Evolutionary conservation across 1,139 yeast species (phyloP).

Genomic region (Diutina sp.): DNA sequence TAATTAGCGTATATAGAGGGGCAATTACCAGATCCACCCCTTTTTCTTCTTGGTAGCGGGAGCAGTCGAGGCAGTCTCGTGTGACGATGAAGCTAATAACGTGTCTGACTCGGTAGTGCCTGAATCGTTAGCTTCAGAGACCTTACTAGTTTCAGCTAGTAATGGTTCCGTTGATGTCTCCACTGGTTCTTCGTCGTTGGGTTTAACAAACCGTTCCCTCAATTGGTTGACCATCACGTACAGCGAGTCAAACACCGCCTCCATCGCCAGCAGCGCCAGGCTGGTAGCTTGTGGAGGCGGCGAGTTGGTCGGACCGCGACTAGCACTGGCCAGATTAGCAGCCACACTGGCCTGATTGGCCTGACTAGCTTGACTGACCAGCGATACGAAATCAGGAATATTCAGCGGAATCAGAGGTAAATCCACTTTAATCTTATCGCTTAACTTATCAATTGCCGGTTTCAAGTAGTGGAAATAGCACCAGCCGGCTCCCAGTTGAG

Average conservation of each 20-base stretch:
- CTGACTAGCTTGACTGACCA: neutral
- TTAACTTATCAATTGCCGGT: slow-evolving; percentile 11
- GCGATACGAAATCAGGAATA: neutral
- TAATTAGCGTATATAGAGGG: too few species aligned
- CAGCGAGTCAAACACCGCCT: neutral
- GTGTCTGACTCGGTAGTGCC: neutral
- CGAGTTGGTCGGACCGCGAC: neutral
- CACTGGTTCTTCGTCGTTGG: neutral
- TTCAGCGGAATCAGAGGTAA: neutral
- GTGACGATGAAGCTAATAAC: neutral
- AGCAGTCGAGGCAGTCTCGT: neutral
- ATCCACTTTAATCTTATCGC: neutral
- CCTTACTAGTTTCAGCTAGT: too few species aligned
- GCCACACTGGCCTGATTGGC: neutral
- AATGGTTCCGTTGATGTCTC: neutral
- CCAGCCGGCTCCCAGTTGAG: slow-evolving; percentile 23
- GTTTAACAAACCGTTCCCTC: neutral
- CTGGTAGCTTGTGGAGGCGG: neutral
- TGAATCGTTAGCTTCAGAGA: neutral
- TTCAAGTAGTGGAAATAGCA: slow-evolving; percentile 19
- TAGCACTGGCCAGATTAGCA: too few species aligned
- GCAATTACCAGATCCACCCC: neutral
- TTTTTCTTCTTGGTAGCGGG: neutral
- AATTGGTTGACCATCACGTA: neutral
- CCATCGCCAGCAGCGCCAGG: neutral